Evolutionary conservation across 2,329 filamentous ascomycete species (phyloP).

Genomic region (Xylaria sp.): DNA sequence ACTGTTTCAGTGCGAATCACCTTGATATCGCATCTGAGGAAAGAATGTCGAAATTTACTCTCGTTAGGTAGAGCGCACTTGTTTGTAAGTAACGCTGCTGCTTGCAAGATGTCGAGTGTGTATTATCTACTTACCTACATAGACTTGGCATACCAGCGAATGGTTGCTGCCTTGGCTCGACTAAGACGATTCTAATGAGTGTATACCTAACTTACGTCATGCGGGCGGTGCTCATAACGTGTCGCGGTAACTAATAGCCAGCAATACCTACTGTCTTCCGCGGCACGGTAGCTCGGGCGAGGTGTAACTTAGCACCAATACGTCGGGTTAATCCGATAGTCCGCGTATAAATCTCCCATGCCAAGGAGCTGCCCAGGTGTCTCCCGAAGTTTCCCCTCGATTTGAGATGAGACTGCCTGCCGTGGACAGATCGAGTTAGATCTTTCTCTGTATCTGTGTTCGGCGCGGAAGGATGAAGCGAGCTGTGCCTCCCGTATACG

Average conservation of each 20-base stretch:
- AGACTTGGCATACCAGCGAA: too few species aligned
- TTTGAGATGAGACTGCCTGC: slow-evolving; percentile 19
- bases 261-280: slow-evolving; percentile 4
- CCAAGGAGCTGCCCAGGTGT: neutral
- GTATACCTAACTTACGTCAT: slow-evolving; percentile 9
- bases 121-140: too few species aligned
- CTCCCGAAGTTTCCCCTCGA: slow-evolving; percentile 25
- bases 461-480: slow-evolving; percentile 27
- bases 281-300: neutral
- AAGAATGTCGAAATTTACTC: neutral
- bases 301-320: neutral
- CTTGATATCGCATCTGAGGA: neutral
- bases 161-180: neutral
- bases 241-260: neutral
- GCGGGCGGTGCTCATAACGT: slow-evolving; percentile 11
- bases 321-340: neutral
- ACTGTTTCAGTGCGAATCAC: neutral
- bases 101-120: too few species aligned
- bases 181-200: neutral
- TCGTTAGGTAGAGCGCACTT: too few species aligned
- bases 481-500: slow-evolving; percentile 34
- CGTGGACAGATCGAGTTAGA: slow-evolving; percentile 13
- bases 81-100: too few species aligned
- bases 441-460: slow-evolving; percentile 2
- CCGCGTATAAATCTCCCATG: neutral